These are phyloP conservation scores for Cercophora sp. DNA, from an alignment of 495 filamentous ascomycete genomes.

Conservation along the genomic window DNA sequence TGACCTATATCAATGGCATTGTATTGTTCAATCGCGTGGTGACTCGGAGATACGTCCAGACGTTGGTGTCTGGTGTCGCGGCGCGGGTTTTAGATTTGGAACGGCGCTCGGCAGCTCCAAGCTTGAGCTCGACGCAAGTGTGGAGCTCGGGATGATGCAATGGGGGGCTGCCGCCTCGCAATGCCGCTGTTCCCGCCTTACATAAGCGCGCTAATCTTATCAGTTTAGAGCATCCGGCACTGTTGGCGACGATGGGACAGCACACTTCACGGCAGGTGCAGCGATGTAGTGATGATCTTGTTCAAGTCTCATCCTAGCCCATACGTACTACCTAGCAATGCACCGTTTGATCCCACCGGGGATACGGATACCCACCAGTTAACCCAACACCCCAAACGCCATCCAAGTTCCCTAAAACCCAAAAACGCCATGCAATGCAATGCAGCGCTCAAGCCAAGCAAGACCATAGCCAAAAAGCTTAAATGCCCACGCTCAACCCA, in stretches of 20 bases:
- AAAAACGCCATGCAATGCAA: constrained; percentile 19
- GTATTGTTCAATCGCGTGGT: background rate
- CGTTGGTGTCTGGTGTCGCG: background rate
- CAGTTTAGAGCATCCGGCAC: no score
- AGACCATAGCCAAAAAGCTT: background rate
- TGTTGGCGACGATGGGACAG: no score
- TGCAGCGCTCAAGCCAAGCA: constrained; percentile 8
- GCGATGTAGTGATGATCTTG: no score
- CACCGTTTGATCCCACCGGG: no score
- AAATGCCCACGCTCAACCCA: background rate
- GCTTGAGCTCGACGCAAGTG: constrained; percentile 7
- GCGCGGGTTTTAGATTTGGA: background rate
- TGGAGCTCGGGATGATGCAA: constrained; percentile 27
- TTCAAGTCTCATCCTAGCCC: no score
- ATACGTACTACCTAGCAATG: no score
- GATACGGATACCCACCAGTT: no score
- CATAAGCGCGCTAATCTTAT: no score
- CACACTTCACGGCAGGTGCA: no score
- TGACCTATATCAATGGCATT: no score
- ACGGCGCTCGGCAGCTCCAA: constrained; percentile 1
- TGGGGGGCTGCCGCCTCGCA: constrained; percentile 15
- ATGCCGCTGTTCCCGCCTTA: no score
- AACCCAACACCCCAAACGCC: constrained; percentile 2
- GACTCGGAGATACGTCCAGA: background rate
- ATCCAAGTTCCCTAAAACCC: background rate